A percentile compares a stretch with the other conserved stretches of the same genome.
Evolutionary conservation across 805 yeast species (phyloP).

Genomic region (Torulaspora quercuum): DNA sequence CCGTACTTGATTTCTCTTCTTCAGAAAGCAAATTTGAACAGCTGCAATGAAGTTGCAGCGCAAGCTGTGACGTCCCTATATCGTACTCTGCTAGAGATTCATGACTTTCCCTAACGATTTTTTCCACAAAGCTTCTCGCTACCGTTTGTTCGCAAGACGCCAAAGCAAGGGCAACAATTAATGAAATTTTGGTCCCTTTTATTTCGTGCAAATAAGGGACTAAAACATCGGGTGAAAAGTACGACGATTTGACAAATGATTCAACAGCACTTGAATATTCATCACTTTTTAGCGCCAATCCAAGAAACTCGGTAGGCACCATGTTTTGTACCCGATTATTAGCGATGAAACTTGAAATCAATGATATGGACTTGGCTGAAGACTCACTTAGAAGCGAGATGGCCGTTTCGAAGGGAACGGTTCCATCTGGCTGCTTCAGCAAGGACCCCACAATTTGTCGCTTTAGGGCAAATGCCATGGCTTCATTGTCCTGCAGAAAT

Average conservation of each 20-base stretch:
- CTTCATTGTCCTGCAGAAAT: no score
- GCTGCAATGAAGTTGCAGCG: conserved; percentile 15
- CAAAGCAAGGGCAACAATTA: conserved; percentile 33
- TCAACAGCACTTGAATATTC: conserved; percentile 10
- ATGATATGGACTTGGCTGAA: conserved; percentile 4
- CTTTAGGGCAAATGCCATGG: no score
- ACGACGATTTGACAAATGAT: conserved; percentile 16
- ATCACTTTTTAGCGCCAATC: conserved; percentile 6
- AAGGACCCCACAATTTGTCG: neutral
- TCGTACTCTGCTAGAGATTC: conserved; percentile 4
- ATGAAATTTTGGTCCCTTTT: conserved; percentile 19
- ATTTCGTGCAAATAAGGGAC: conserved; percentile 10
- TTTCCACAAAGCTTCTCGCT: conserved; percentile 17
- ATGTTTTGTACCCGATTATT: conserved; percentile 14
- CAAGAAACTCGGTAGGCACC: conserved; percentile 9
- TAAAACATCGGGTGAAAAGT: conserved; percentile 11
- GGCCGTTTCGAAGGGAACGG: conserved; percentile 3
- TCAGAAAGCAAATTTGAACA: conserved; percentile 12
- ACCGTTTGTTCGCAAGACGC: conserved; percentile 14
- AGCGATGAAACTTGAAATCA: conserved; percentile 12
- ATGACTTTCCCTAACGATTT: conserved; percentile 15
- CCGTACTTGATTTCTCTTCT: conserved; percentile 25
- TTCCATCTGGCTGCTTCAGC: neutral
- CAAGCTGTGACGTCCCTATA: conserved; percentile 11
- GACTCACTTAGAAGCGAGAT: conserved; percentile 2